Evolutionary conservation across 345 rosid species (phyloP), one percentile per base, ranked within the genome.

Genomic region (Corchorus olitorius): DNA sequence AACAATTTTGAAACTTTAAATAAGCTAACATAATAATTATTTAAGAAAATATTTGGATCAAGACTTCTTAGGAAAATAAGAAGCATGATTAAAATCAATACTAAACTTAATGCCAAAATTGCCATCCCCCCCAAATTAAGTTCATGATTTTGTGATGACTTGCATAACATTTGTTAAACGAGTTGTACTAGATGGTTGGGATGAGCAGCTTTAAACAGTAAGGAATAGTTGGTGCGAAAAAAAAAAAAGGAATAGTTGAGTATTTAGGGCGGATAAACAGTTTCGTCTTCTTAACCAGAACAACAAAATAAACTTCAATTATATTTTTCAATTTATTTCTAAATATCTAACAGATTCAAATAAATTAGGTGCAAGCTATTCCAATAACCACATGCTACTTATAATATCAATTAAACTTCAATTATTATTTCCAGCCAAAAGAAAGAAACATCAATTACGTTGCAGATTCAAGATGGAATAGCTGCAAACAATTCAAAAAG

Each of bases 1-100:
- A 49, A 68, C 49, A 43, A 49, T 49, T 45, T 69, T 34, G 45
- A 33, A 49, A 33, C 45, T 69, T 68, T 10, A 68, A 49, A 68
- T 33, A 13, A 68, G 72, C 56, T 48, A 48, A 9, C 49, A 4
- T n/a, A 27, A 12, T 22, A 65, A 48, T 14, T 9, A 49, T 13
- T 68, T 34, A 33, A 41, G 59, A 50, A 27, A 67, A 17, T 20
- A 49, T 50, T 49, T 33, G 59, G 59, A 33, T 41, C 43, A 49
- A 50, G 58, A 49, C 43, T 49, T 49, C 58, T 7, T 50, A 27
- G 12, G 59, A 33, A 69, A 50, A 50, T 12, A 33, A 27, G 10
- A 49, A 15, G 43, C 59, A 50, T 27, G 59, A 27, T 49, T 33
- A 50, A 50, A 50, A 52, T 15, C 59, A 49, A 52, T 27, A 70